phyloP scores from a whole-genome alignment of 1,284 basidiomycete genomes.

The Marasmius tenuissimus region DNA sequence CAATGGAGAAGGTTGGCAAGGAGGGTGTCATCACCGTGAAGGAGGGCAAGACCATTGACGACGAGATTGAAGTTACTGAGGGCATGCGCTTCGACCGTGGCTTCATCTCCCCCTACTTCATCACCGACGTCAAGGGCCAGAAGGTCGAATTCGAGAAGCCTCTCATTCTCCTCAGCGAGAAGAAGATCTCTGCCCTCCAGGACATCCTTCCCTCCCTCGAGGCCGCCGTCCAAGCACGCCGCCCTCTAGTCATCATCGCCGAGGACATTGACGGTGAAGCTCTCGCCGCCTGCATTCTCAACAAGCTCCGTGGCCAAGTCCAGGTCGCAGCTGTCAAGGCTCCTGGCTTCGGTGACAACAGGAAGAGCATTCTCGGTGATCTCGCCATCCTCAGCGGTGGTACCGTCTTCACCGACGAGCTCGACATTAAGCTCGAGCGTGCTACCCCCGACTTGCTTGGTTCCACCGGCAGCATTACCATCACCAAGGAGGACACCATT shows the following conservation, averaged over 20 bases:
- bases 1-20: constrained; percentile 99
- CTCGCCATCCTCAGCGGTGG: constrained; percentile 96
- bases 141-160: constrained; percentile 99
- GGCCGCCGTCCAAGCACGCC: constrained; percentile 86
- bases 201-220: constrained; percentile 97
- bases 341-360: constrained; percentile 98
- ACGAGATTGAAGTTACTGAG: constrained; percentile 99
- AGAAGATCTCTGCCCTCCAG: constrained; percentile 96
- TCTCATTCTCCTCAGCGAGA: constrained; percentile 90
- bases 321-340: constrained; percentile 94
- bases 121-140: constrained; percentile 97
- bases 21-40: constrained; percentile 99
- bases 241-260: constrained; percentile 94
- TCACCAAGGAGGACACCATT: constrained; percentile 99
- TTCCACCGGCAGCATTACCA: constrained; percentile 87
- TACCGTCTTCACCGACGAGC: constrained; percentile 97
- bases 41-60: constrained; percentile 96
- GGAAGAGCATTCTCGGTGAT: constrained; percentile 97
- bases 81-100: constrained; percentile 99
- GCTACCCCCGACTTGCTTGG: constrained; percentile 91
- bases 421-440: constrained; percentile 96
- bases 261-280: constrained; percentile 99
- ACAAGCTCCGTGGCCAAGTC: constrained; percentile 97
- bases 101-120: constrained; percentile 98
- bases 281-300: constrained; percentile 94